Conservation (phyloP, 768 basidiomycete species). For the Agaricus bisporus region DNA sequence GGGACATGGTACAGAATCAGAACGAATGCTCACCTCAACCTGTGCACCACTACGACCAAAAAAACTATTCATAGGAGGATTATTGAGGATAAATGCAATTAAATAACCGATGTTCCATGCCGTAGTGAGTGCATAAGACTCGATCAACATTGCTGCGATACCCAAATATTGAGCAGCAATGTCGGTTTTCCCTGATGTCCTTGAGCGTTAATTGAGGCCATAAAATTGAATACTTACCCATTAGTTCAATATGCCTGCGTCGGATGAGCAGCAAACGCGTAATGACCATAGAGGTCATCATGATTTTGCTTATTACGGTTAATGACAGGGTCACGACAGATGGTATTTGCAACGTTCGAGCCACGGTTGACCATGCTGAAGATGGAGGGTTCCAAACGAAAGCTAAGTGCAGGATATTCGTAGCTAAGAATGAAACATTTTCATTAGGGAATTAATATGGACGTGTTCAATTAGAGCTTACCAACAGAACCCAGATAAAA, state of each 20-base stretch:
- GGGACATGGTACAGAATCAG: too few species aligned
- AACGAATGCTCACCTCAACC: too few species aligned
- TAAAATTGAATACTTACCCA: not conserved
- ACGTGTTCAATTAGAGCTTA: not conserved
- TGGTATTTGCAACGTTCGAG: too few species aligned
- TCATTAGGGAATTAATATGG: too few species aligned
- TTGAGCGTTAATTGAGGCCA: not conserved
- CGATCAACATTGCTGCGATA: not conserved
- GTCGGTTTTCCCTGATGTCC: too few species aligned
- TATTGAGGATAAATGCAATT: too few species aligned
- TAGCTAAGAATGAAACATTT: too few species aligned
- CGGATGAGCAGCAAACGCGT: not conserved
- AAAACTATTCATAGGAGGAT: too few species aligned
- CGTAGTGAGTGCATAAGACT: not conserved
- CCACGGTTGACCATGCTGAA: too few species aligned
- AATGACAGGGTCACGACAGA: not conserved
- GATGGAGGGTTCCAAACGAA: too few species aligned
- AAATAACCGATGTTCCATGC: too few species aligned
- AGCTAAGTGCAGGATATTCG: not conserved
- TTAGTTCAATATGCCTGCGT: not conserved
- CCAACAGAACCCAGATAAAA: not conserved
- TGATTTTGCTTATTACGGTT: not conserved
- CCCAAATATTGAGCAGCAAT: not conserved
- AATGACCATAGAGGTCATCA: not conserved
- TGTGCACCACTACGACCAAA: too few species aligned